Percentiles rank a stretch among this genome's conserved stretches.
These are phyloP conservation scores for Vigna hirtella DNA, from an alignment of 306 rosid genomes.

Conservation along the genomic window DNA sequence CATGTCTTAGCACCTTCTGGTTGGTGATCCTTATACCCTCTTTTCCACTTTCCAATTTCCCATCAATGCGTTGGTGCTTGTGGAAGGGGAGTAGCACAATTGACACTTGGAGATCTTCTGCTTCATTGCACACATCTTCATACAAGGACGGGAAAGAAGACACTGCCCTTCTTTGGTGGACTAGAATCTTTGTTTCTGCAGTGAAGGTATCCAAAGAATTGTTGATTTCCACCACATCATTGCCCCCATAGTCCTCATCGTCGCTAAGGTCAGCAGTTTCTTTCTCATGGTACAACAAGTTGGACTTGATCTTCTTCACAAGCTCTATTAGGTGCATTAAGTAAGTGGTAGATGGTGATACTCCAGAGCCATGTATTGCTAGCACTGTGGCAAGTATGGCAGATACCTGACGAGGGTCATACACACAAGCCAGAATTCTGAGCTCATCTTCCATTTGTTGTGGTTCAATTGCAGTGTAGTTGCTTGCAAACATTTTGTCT, in stretches of 20 bases:
- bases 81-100: conserved; percentile 77
- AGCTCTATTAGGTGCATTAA: conserved; percentile 82
- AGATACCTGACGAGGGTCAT: conserved; percentile 78
- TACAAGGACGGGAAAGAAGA: conserved; percentile 61
- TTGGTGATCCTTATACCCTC: conserved; percentile 82
- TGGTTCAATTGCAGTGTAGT: conserved; percentile 60
- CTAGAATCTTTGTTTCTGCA: conserved; percentile 57
- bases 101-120: conserved; percentile 76
- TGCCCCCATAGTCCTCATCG: conserved; percentile 87
- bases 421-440: conserved; percentile 70
- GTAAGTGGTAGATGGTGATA: conserved; percentile 59
- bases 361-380: conserved; percentile 58
- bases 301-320: conserved; percentile 62
- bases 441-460: conserved; percentile 61
- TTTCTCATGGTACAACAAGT: conserved; percentile 75
- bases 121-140: conserved; percentile 81
- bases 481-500: conserved; percentile 63
- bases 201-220: conserved; percentile 74
- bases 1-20: conserved; percentile 89
- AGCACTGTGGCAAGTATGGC: conserved; percentile 62
- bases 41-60: conserved; percentile 85
- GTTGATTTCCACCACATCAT: conserved; percentile 77
- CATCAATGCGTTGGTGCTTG: conserved; percentile 89
- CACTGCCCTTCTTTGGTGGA: conserved; percentile 65
- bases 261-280: conserved; percentile 72